Evolutionary conservation across 306 rosid genomes (phyloP).

Genomic region (Bauhinia variegata): DNA sequence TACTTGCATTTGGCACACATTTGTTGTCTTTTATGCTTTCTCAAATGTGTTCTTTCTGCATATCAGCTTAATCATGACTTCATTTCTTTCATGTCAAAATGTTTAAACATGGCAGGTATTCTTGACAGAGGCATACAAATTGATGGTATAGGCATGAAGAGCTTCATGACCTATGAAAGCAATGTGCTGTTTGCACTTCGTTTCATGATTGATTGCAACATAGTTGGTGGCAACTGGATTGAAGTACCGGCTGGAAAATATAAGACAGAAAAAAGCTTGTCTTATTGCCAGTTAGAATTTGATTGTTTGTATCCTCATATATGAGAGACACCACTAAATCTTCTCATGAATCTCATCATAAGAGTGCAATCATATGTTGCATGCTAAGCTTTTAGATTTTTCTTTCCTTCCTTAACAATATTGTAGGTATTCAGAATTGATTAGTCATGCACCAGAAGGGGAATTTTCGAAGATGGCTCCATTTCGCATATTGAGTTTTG

Average conservation of each 20-base stretch:
- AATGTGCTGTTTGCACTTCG: slow-evolving; percentile 98
- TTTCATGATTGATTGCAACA: slow-evolving; percentile 87
- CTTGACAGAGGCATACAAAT: slow-evolving; percentile 94
- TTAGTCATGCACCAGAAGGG: slow-evolving; percentile 94
- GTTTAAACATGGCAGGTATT: slow-evolving; percentile 65
- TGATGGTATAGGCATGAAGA: slow-evolving; percentile 87
- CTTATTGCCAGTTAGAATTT: slow-evolving; percentile 85
- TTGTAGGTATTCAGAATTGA: slow-evolving; percentile 79
- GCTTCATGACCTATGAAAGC: slow-evolving; percentile 95
- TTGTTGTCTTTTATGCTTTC: not conserved
- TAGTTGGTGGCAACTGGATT: slow-evolving; percentile 99
- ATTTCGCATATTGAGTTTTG: slow-evolving; percentile 95
- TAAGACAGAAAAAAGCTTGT: slow-evolving; percentile 54
- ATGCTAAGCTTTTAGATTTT: slow-evolving; percentile 28
- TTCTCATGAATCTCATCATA: not conserved
- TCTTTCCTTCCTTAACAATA: slow-evolving; percentile 51
- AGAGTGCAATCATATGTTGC: slow-evolving; percentile 20
- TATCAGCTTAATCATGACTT: slow-evolving; percentile 8
- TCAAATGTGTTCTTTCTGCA: slow-evolving; percentile 21
- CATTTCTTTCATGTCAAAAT: slow-evolving; percentile 31
- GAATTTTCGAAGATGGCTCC: slow-evolving; percentile 98
- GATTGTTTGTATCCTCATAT: slow-evolving; percentile 86
- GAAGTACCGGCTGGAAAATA: slow-evolving; percentile 84
- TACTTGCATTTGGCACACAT: slow-evolving; percentile 29
- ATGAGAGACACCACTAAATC: slow-evolving; percentile 16